Evolutionary conservation across 73 alveolate species (phyloP), one percentile per base, ranked within the genome.

Genomic region (Paramecium tetraurelia): DNA sequence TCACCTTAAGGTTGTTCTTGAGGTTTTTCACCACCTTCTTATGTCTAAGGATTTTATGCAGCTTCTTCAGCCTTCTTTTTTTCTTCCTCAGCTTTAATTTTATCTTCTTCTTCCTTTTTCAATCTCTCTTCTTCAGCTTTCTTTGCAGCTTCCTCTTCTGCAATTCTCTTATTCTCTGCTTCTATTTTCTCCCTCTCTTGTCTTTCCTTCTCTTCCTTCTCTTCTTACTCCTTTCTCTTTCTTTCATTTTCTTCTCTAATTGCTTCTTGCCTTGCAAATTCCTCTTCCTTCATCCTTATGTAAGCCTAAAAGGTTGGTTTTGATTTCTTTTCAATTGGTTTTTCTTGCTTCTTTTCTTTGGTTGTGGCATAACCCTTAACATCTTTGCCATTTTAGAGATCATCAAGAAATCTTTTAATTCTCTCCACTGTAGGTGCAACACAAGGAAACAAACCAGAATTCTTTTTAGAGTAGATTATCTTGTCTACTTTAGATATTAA

Each of bases 211-310:
- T 80, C 90, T 3, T 80, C 90, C 12, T 80, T 48, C 10, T 80
- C 90, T 80, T 80, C 76, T 48, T 80, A 22, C 24, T 80, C 90
- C 46, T 80, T 31, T 80, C 90, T 80, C 58, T 80, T 80, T 80
- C 76, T 80, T 46, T 80, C 90, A 41, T 80, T 44, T 63, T 80
- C 90, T 35, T 80, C 46, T 44, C 75, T 80, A 46, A 80, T 80
- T 11, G 90, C 90, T 27, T 80, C 90, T 44, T 80, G 46, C 43
- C 76, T 80, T 1, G 90, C 90, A 80, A 80, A 80, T 80, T 80
- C 90, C 27, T 80, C 70, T 48, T 80, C 90, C n/a, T 80, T 80
- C 90, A 80, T 80, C 21, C 22, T 80, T 3, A 80, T 80, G n/a
- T 80, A 80, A 12, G 70, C 70, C 24, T 80, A 46, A 35, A 80